Conservation (phyloP, 768 basidiomycete species). For the Auriscalpium orientale region DNA sequence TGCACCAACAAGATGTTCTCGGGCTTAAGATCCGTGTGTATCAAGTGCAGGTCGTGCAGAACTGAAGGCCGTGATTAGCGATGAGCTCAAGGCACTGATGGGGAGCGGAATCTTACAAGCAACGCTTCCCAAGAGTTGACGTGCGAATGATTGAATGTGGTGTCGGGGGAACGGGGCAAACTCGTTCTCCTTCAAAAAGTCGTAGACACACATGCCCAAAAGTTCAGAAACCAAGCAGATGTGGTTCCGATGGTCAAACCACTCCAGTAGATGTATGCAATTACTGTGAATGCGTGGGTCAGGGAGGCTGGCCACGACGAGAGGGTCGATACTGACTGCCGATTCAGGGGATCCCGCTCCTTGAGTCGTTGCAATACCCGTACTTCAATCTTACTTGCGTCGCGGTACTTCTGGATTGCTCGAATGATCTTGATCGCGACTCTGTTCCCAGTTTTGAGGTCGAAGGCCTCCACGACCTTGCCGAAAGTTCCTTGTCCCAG, state of each 20-base stretch:
- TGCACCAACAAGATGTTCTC: slow-evolving; percentile 95
- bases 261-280: slow-evolving; percentile 92
- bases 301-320: slow-evolving; percentile 6
- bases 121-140: slow-evolving; percentile 85
- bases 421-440: slow-evolving; percentile 99
- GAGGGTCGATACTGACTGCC: slow-evolving; percentile 54
- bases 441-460: slow-evolving; percentile 62
- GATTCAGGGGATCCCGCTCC: slow-evolving; percentile 79
- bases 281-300: slow-evolving; percentile 47
- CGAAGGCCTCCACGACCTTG: slow-evolving; percentile 92
- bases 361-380: slow-evolving; percentile 89
- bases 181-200: slow-evolving; percentile 96
- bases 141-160: slow-evolving; percentile 95
- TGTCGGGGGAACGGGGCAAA: slow-evolving; percentile 94
- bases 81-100: slow-evolving; percentile 1
- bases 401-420: slow-evolving; percentile 96
- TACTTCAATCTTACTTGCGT: slow-evolving; percentile 97
- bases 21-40: slow-evolving; percentile 98
- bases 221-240: slow-evolving; percentile 96
- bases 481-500: slow-evolving; percentile 98
- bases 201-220: slow-evolving; percentile 95
- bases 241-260: slow-evolving; percentile 97
- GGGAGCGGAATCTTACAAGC: slow-evolving; percentile 59
- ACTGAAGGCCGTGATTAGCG: slow-evolving; percentile 41
- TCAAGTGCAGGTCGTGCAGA: slow-evolving; percentile 81